phyloP scores from a whole-genome alignment of 805 yeast species.

The Cyberlindnera xylosilytica region DNA sequence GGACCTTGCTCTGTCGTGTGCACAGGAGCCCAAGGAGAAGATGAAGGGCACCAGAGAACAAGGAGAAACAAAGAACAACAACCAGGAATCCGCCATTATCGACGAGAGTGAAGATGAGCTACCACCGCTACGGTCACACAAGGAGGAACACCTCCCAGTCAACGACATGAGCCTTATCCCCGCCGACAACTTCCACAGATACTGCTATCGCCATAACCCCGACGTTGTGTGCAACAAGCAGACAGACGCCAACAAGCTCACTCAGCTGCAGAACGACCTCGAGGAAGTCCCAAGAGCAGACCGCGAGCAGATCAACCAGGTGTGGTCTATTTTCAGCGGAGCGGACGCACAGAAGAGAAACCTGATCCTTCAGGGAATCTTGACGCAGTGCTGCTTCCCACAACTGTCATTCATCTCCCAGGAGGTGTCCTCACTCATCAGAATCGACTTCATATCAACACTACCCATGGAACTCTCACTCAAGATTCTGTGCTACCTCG shows the following conservation, averaged over 20 bases:
- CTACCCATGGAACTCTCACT: constrained; percentile 84
- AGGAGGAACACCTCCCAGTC: constrained; percentile 1
- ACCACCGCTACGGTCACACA: background rate
- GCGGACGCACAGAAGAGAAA: constrained; percentile 69
- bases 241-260: constrained; percentile 63
- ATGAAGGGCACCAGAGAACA: constrained; percentile 5
- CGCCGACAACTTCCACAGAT: constrained; percentile 55
- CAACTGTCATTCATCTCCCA: constrained; percentile 83
- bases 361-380: constrained; percentile 75
- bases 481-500: constrained; percentile 83
- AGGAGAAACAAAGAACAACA: constrained; percentile 1
- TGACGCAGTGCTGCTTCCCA: constrained; percentile 92
- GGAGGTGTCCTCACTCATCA: constrained; percentile 73
- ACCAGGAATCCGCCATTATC: constrained; percentile 2
- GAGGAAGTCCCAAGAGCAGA: constrained; percentile 66
- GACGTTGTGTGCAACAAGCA: constrained; percentile 70
- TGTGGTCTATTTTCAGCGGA: constrained; percentile 80
- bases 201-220: constrained; percentile 93
- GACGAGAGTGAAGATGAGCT: constrained; percentile 2
- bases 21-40: constrained; percentile 9
- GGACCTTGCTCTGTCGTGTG: constrained; percentile 20
- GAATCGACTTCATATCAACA: constrained; percentile 83
- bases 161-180: constrained; percentile 21
- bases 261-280: constrained; percentile 53
- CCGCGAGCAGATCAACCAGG: constrained; percentile 72